These are phyloP conservation scores for Pichia kudriavzevii DNA, from an alignment of 1,139 yeast genomes.

Conservation along the genomic window DNA sequence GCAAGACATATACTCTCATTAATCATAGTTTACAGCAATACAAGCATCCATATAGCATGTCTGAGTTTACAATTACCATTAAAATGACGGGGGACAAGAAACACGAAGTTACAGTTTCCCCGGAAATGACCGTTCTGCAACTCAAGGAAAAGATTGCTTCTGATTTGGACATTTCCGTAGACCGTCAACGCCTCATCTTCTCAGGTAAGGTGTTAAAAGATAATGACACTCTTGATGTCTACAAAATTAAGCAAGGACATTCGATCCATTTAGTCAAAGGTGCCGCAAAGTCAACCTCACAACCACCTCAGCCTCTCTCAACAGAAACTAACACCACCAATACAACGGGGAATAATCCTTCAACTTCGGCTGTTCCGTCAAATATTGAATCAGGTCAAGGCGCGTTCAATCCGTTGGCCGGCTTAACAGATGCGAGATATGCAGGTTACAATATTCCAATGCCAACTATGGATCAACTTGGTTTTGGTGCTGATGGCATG, in stretches of 20 bases:
- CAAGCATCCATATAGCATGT: conserved; percentile 6
- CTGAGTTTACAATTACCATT: conserved; percentile 13
- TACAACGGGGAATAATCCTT: conserved; percentile 17
- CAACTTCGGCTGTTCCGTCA: conserved; percentile 45
- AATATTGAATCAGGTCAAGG: conserved; percentile 85
- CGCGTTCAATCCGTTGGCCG: conserved; percentile 84
- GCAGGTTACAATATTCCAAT: conserved; percentile 80
- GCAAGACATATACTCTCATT: too few relatives aligned
- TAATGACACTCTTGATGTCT: conserved; percentile 60
- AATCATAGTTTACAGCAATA: too few relatives aligned
- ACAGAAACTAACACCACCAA: conserved; percentile 15
- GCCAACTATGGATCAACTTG: conserved; percentile 54
- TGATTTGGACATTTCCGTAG: conserved; percentile 57
- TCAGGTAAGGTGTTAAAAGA: conserved; percentile 93
- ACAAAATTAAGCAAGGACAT: conserved; percentile 80
- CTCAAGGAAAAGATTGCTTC: conserved; percentile 60
- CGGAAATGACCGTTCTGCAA: conserved; percentile 52
- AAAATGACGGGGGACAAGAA: conserved; percentile 16
- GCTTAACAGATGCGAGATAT: conserved; percentile 88
- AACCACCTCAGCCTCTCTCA: too few relatives aligned
- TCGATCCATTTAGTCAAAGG: conserved; percentile 83
- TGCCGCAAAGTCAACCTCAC: conserved; percentile 31
- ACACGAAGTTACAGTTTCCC: conserved; percentile 42
- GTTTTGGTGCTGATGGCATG: conserved; percentile 94
- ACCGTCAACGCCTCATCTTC: conserved; percentile 79